phyloP scores from a whole-genome alignment of 352 stramenopile species.

The Pythium periplocum region DNA sequence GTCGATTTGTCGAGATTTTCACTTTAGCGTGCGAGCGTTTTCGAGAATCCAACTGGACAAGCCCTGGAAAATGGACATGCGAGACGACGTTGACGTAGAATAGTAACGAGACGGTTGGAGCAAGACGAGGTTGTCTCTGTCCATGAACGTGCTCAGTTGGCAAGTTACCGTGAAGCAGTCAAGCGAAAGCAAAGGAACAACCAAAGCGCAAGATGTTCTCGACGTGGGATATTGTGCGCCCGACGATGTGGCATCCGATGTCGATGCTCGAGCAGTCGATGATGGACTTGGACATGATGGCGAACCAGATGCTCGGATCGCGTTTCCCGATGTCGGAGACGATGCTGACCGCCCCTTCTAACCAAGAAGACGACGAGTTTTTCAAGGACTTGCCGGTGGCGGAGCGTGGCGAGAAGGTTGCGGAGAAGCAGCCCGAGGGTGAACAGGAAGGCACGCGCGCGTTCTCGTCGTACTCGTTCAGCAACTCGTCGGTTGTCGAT shows the following conservation, averaged over 20 bases:
- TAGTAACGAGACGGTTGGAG: too few relatives aligned
- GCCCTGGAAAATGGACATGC: too few relatives aligned
- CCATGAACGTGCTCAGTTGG: not conserved
- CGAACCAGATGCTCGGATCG: conserved; percentile 32
- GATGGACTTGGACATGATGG: conserved; percentile 59
- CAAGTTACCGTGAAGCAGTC: not conserved
- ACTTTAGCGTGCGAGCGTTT: too few relatives aligned
- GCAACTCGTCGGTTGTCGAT: conserved; percentile 65
- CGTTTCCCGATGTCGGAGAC: conserved; percentile 21
- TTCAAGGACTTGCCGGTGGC: conserved; percentile 66
- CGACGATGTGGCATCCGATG: conserved; percentile 75
- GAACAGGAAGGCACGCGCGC: conserved; percentile 23
- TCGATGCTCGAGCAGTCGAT: conserved; percentile 78
- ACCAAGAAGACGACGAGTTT: conserved; percentile 64
- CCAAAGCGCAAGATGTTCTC: conserved; percentile 38
- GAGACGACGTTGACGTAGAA: too few relatives aligned
- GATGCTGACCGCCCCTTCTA: conserved; percentile 29
- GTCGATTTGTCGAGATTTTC: too few relatives aligned
- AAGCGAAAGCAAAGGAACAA: conserved; percentile 2
- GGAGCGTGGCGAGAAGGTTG: conserved; percentile 22
- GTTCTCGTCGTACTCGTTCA: conserved; percentile 80
- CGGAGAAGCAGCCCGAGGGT: conserved; percentile 21
- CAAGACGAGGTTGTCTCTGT: too few relatives aligned
- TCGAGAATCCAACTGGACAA: too few relatives aligned
- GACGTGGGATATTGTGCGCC: conserved; percentile 73